Evolutionary conservation across 73 alveolate genomes (phyloP).

Genomic region (Stentor roeselii): DNA sequence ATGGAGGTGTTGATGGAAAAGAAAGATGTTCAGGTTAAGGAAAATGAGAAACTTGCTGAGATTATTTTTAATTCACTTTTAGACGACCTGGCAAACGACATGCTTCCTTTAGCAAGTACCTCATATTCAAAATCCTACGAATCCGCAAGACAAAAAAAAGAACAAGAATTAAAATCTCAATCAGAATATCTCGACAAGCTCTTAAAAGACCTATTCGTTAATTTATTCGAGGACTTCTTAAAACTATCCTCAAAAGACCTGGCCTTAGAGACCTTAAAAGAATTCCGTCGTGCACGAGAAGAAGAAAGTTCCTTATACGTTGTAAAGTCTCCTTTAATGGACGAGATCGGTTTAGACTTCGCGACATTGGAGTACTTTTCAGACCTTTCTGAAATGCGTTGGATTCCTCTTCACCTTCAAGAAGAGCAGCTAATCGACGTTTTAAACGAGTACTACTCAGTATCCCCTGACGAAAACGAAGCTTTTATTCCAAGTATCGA

Average conservation of each 20-base stretch:
- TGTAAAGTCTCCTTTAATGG: not conserved
- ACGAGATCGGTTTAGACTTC: slow-evolving; percentile 5
- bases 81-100: not conserved
- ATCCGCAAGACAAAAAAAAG: not conserved
- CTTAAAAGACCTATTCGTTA: not conserved
- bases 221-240: not conserved
- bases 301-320: not conserved
- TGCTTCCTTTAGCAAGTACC: too few species aligned
- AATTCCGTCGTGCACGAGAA: not conserved
- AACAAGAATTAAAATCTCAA: not conserved
- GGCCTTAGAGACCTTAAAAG: not conserved
- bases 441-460: slow-evolving; percentile 2
- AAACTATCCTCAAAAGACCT: not conserved
- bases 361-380: slow-evolving; percentile 4
- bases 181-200: not conserved
- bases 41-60: not conserved
- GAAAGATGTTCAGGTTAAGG: not conserved
- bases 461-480: not conserved
- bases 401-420: not conserved
- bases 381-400: not conserved
- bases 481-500: not conserved
- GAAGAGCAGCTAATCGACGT: not conserved
- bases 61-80: too few species aligned
- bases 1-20: not conserved
- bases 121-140: too few species aligned